These are phyloP conservation scores for Solanum chacoense DNA, from an alignment of 305 asterid genomes.

Conservation along the genomic window DNA sequence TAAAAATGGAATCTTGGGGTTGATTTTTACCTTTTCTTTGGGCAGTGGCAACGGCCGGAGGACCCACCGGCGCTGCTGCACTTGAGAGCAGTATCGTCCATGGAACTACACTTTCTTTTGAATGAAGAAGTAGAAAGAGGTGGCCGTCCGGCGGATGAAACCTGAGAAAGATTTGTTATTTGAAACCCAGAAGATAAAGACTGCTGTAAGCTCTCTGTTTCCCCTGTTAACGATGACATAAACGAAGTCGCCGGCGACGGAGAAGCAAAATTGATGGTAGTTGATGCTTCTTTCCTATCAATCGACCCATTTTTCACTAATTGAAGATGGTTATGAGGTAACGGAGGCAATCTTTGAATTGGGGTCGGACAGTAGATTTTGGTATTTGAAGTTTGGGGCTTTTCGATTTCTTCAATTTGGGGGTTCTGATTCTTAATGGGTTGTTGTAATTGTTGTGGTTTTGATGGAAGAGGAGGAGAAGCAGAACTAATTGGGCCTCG, in stretches of 20 bases:
- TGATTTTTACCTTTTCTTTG: slow-evolving; percentile 70
- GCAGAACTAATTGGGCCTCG: slow-evolving; percentile 39
- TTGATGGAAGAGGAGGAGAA: not conserved
- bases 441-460: not conserved
- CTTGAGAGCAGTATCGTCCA: slow-evolving; percentile 40
- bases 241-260: slow-evolving; percentile 45
- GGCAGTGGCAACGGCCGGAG: slow-evolving; percentile 84
- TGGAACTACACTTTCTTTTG: slow-evolving; percentile 68
- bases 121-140: slow-evolving; percentile 52
- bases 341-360: slow-evolving; percentile 60
- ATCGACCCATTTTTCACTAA: slow-evolving; percentile 16
- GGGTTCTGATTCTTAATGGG: not conserved
- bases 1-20: not conserved
- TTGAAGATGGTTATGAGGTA: slow-evolving; percentile 43
- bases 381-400: slow-evolving; percentile 10
- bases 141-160: slow-evolving; percentile 52
- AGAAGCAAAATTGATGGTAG: slow-evolving; percentile 47
- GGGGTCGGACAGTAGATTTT: slow-evolving; percentile 49
- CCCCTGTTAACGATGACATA: slow-evolving; percentile 58
- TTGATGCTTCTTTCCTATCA: slow-evolving; percentile 46
- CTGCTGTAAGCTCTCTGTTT: slow-evolving; percentile 40
- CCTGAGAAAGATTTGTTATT: slow-evolving; percentile 53
- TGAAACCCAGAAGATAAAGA: slow-evolving; percentile 65
- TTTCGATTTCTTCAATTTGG: not conserved
- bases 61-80: slow-evolving; percentile 30